phyloP scores from a whole-genome alignment of 106 monocot genomes.

The Acorus calamus region DNA sequence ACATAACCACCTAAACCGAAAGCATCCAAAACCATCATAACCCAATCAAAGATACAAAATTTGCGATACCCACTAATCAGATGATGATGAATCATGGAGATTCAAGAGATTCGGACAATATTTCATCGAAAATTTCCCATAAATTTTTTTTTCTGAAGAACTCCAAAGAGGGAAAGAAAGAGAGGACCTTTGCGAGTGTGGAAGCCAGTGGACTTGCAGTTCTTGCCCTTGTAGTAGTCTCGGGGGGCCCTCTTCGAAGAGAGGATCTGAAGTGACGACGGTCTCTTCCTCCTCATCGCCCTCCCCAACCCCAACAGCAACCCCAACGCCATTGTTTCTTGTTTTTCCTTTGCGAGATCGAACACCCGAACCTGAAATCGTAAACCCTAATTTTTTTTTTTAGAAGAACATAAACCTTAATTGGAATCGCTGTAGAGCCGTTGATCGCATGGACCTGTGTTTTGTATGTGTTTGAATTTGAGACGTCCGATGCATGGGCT shows the following conservation, averaged over 20 bases:
- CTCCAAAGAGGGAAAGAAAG: neutral
- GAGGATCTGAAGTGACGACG: conserved; percentile 48
- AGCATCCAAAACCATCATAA: neutral
- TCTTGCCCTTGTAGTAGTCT: conserved; percentile 83
- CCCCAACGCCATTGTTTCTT: conserved; percentile 49
- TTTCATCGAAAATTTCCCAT: no score
- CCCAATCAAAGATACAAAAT: neutral
- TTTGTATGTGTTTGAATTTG: no score
- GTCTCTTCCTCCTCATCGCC: conserved; percentile 69
- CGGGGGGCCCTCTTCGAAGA: conserved; percentile 62
- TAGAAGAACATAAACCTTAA: no score
- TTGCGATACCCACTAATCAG: neutral
- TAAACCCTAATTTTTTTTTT: no score
- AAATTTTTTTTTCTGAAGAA: no score
- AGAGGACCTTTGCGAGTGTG: conserved; percentile 73
- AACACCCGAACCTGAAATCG: no score
- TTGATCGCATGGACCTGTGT: no score
- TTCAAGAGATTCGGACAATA: neutral
- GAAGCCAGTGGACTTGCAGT: conserved; percentile 94
- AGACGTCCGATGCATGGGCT: no score
- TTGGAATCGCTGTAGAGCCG: no score
- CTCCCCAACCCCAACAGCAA: conserved; percentile 53
- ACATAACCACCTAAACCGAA: conserved; percentile 53
- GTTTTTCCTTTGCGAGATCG: no score
- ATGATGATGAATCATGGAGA: neutral